Evolutionary conservation across 1,284 basidiomycete species (phyloP).

Genomic region (Ceratobasidium sp.): DNA sequence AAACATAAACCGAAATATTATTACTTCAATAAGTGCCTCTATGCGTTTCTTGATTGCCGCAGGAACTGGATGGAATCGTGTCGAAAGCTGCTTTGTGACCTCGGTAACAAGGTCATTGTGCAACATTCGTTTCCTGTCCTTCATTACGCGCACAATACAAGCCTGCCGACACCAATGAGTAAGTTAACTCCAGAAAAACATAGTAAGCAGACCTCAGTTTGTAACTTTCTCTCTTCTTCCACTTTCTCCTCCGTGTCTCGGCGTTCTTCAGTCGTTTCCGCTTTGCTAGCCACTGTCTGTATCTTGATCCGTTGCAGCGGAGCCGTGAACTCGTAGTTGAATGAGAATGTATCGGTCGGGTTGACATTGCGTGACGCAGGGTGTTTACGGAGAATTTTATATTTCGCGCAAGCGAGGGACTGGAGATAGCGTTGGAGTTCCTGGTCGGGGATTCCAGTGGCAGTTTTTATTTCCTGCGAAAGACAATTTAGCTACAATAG

Average conservation of each 20-base stretch:
- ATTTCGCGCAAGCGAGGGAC: conserved; percentile 97
- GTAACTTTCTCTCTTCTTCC: conserved; percentile 91
- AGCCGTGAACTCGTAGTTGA: conserved; percentile 86
- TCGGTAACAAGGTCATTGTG: conserved; percentile 94
- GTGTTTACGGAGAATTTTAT: conserved; percentile 91
- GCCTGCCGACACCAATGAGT: conserved; percentile 67
- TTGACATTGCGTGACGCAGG: conserved; percentile 89
- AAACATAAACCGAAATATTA: conserved; percentile 46
- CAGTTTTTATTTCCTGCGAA: conserved; percentile 63
- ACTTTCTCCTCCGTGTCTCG: conserved; percentile 92
- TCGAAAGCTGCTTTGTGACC: conserved; percentile 86
- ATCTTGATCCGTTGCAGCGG: conserved; percentile 95
- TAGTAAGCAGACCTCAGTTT: conserved; percentile 79
- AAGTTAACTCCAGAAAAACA: neutral
- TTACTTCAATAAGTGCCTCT: conserved; percentile 92
- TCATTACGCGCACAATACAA: conserved; percentile 98
- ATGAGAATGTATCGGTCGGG: conserved; percentile 84
- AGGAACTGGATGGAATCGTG: conserved; percentile 89
- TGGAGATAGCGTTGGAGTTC: conserved; percentile 94
- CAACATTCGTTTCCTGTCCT: conserved; percentile 89
- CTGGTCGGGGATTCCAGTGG: conserved; percentile 78
- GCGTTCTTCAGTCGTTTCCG: conserved; percentile 89
- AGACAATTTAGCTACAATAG: conserved; percentile 42
- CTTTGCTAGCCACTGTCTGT: conserved; percentile 85
- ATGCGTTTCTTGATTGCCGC: conserved; percentile 93